Conservation (phyloP, 768 basidiomycete genomes). For the Coprinopsis strossmayeri region DNA sequence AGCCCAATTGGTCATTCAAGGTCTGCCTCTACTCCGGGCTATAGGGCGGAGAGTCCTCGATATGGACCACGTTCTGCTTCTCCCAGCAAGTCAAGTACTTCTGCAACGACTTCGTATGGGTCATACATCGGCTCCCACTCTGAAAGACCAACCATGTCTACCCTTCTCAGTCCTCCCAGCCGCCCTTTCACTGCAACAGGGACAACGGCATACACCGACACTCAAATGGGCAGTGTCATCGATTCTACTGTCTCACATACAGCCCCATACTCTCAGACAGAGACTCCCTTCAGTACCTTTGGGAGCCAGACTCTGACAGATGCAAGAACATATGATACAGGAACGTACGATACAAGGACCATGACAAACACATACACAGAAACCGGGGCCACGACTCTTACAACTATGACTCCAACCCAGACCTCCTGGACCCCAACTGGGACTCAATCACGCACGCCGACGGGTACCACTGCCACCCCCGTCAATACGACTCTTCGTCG, state of each 20-base stretch:
- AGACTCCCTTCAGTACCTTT: constrained; percentile 23
- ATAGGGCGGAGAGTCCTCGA: constrained; percentile 32
- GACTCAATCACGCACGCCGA: not conserved
- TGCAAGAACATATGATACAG: constrained; percentile 28
- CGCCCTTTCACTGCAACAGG: constrained; percentile 11
- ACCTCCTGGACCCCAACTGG: constrained; percentile 1
- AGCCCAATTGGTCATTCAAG: constrained; percentile 40
- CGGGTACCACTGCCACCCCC: not conserved
- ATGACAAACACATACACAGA: constrained; percentile 27
- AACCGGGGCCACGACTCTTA: constrained; percentile 37
- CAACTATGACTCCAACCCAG: constrained; percentile 37
- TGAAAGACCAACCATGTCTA: constrained; percentile 17
- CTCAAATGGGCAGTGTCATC: constrained; percentile 17
- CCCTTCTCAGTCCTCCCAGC: constrained; percentile 14
- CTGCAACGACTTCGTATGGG: constrained; percentile 25
- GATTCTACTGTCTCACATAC: constrained; percentile 9
- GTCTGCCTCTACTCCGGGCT: constrained; percentile 44
- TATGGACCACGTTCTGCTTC: constrained; percentile 39
- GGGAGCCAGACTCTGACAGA: constrained; percentile 36
- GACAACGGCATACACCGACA: constrained; percentile 12
- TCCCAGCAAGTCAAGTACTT: constrained; percentile 36
- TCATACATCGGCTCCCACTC: constrained; percentile 12
- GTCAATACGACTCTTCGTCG: constrained; percentile 43
- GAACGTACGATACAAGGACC: constrained; percentile 28
- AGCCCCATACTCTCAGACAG: constrained; percentile 21